Evolutionary conservation across 331 rosid species (phyloP), one percentile per base, ranked within the genome.

Genomic region (Arachis monticola): DNA sequence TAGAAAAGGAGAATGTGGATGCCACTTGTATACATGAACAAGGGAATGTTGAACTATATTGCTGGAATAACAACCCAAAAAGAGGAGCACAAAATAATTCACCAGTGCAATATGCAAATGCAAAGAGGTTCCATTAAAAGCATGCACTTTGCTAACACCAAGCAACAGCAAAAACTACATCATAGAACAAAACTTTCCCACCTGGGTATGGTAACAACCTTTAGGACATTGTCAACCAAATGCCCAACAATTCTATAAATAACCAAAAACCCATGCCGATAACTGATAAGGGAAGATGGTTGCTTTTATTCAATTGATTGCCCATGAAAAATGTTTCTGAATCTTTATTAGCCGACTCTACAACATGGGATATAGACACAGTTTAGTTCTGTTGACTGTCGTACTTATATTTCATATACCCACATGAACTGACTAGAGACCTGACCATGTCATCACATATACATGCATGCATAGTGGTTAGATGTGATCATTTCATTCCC

Each of bases 1-100:
- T 79, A 56, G 52, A 77, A 73, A 79, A 7, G 8, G 66, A 35
- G 60, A 8, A 74, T 68, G 72, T 79, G 52, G 11, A 81, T 67
- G 67, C 50, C 57, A 44, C 12, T 27, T 47, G 14, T 10, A 72
- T 52, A 38, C 52, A 77, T 38, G 56, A 60, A 27, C 35, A 66
- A 14, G 10, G 46, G 53, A 66, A 52, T 27, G 69, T 53, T 22
- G 65, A 44, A 60, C 56, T 27, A 12, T n/a, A 48, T 44, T 40
- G 75, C 30, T 17, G 60, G 62, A 64, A 17, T 7, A 64, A 57
- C 14, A 57, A 55, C 53, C 17, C 66, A 6, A 35, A 32, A 40
- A 70, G 27, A 22, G 46, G 30, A 41, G 63, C 62, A 60, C 35
- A 41, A 30, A 67, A 42, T 31, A 71, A 51, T 55, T 67, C 48